Conservation (phyloP, 805 yeast genomes). For the Metschnikowia gelsemii region DNA sequence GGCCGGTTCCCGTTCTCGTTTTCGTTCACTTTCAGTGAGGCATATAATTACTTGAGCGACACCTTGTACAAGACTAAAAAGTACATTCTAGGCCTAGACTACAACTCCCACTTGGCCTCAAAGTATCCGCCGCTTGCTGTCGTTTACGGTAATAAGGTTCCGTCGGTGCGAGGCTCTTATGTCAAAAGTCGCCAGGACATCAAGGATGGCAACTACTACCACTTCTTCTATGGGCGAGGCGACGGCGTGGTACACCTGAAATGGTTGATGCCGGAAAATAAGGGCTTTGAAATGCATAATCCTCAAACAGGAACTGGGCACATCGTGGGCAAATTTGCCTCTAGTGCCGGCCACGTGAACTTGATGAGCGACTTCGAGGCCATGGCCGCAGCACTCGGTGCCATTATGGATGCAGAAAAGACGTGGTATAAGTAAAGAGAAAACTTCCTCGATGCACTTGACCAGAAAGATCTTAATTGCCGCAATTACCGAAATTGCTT, state of each 20-base stretch:
- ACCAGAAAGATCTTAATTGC: no score
- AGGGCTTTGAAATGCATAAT: conserved; percentile 52
- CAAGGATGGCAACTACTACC: conserved; percentile 66
- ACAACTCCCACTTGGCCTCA: conserved; percentile 42
- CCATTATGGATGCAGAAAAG: conserved; percentile 60
- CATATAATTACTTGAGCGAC: conserved; percentile 60
- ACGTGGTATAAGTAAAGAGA: conserved; percentile 25
- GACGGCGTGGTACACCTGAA: conserved; percentile 89
- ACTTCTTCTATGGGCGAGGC: conserved; percentile 84
- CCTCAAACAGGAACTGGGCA: conserved; percentile 41
- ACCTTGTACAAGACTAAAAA: conserved; percentile 59
- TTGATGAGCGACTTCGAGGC: conserved; percentile 71
- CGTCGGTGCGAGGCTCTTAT: conserved; percentile 79
- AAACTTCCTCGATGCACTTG: background rate
- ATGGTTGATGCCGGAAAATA: conserved; percentile 75
- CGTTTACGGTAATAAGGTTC: conserved; percentile 78
- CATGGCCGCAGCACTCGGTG: conserved; percentile 68
- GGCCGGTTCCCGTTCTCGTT: conserved; percentile 30
- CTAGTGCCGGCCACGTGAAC: conserved; percentile 74
- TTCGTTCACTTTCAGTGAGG: conserved; percentile 50
- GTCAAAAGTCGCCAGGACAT: conserved; percentile 64
- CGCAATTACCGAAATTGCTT: no score
- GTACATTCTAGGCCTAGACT: conserved; percentile 57
- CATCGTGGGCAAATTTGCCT: conserved; percentile 63
- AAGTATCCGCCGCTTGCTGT: conserved; percentile 81